Evolutionary conservation across 148 eudicot species (phyloP).

Genomic region (Vaccinium corymbosum): DNA sequence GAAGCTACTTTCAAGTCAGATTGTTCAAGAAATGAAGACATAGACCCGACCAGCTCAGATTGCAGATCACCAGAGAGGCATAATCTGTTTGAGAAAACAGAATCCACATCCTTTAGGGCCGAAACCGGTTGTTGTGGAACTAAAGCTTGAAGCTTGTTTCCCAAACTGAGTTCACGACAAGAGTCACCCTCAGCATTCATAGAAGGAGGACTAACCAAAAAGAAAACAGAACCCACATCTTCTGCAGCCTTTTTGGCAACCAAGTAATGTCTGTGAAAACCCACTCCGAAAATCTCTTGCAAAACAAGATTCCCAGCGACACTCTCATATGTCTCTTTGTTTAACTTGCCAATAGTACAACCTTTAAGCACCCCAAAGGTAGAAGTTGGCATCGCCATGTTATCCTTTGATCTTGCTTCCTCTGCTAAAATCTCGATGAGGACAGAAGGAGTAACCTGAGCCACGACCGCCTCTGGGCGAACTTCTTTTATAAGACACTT

Average conservation of each 20-base stretch:
- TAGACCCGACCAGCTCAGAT: neutral
- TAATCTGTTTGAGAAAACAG: neutral
- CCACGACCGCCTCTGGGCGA: neutral
- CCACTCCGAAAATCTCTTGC: constrained; percentile 6
- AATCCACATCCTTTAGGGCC: neutral
- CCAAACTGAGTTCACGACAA: neutral
- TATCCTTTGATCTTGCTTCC: neutral
- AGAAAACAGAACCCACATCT: neutral
- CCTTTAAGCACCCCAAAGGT: neutral
- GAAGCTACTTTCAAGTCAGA: neutral
- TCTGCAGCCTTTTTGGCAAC: constrained; percentile 11
- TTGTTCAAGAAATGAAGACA: neutral
- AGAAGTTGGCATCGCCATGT: neutral
- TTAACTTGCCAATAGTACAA: neutral
- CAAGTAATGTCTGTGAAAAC: neutral
- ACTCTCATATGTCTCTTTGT: neutral
- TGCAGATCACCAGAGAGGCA: neutral
- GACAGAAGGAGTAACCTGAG: neutral
- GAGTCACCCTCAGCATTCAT: neutral
- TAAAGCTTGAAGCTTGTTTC: neutral
- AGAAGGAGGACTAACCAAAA: constrained; percentile 3
- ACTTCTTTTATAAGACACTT: constrained; percentile 2
- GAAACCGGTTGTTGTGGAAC: neutral
- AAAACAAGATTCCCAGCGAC: constrained; percentile 7
- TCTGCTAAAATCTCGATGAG: neutral